Conservation (phyloP, 805 yeast species). For the Pichia ethanolica region DNA sequence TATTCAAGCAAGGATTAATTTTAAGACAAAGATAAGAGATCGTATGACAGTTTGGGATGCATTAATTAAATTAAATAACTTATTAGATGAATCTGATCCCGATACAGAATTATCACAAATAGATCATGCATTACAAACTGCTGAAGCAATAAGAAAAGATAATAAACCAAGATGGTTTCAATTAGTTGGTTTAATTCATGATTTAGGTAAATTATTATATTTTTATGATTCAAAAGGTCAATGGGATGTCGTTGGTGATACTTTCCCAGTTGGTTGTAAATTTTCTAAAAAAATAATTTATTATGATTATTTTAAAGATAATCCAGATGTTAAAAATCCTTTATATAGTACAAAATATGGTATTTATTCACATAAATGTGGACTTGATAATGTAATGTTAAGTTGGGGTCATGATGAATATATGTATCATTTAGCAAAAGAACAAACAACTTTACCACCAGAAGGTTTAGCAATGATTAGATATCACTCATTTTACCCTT, state of each 20-base stretch:
- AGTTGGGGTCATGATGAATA: slow-evolving; percentile 80
- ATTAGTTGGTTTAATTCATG: slow-evolving; percentile 64
- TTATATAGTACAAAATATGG: slow-evolving; percentile 61
- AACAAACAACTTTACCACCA: slow-evolving; percentile 53
- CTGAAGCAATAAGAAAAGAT: slow-evolving; percentile 63
- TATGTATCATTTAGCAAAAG: slow-evolving; percentile 65
- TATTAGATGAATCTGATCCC: slow-evolving; percentile 67
- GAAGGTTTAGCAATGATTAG: slow-evolving; percentile 69
- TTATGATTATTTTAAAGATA: slow-evolving; percentile 49
- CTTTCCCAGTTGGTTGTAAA: slow-evolving; percentile 68
- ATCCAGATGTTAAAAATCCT: slow-evolving; percentile 58
- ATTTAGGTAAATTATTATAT: slow-evolving; percentile 60
- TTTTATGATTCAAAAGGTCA: slow-evolving; percentile 68
- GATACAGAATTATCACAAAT: slow-evolving; percentile 69
- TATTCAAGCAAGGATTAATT: slow-evolving; percentile 62
- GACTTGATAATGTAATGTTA: slow-evolving; percentile 60
- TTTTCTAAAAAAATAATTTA: slow-evolving; percentile 53
- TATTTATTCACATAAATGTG: slow-evolving; percentile 56
- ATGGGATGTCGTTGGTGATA: slow-evolving; percentile 79
- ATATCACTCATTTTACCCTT: slow-evolving; percentile 69
- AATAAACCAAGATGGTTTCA: slow-evolving; percentile 72
- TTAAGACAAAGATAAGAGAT: slow-evolving; percentile 60
- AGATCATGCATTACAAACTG: slow-evolving; percentile 70
- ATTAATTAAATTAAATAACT: slow-evolving; percentile 47
- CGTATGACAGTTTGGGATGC: slow-evolving; percentile 71